These are phyloP conservation scores for Russula ochroleuca DNA, from an alignment of 768 basidiomycete species.

Conservation along the genomic window DNA sequence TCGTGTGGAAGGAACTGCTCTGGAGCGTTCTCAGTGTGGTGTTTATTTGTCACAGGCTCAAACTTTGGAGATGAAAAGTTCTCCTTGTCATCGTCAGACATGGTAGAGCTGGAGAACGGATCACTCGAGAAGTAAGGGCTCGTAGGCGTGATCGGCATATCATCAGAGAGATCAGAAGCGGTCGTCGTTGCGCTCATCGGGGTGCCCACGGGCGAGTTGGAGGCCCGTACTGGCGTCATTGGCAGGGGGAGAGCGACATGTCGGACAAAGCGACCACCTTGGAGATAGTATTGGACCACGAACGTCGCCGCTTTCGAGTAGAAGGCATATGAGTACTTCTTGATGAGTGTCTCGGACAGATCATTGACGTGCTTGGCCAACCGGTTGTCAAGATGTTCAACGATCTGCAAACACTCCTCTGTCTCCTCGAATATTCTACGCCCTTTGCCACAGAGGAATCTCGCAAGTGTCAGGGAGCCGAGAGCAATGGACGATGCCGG, in stretches of 20 bases:
- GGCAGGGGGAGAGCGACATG: slow-evolving; percentile 50
- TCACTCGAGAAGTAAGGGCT: slow-evolving; percentile 56
- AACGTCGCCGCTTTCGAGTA: slow-evolving; percentile 94
- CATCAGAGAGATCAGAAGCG: slow-evolving; percentile 72
- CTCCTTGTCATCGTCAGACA: slow-evolving; percentile 76
- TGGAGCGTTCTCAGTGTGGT: slow-evolving; percentile 59
- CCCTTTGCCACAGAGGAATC: slow-evolving; percentile 78
- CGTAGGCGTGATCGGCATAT: slow-evolving; percentile 78
- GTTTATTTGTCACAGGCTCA: slow-evolving; percentile 70
- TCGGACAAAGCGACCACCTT: slow-evolving; percentile 70
- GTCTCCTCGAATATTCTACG: slow-evolving; percentile 81
- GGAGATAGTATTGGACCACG: slow-evolving; percentile 90
- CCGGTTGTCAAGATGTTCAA: slow-evolving; percentile 80
- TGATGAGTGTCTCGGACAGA: slow-evolving; percentile 91
- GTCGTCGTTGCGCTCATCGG: slow-evolving; percentile 73
- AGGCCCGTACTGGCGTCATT: slow-evolving; percentile 55
- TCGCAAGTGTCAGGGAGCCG: slow-evolving; percentile 85
- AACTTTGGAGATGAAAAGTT: slow-evolving; percentile 58
- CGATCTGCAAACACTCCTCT: slow-evolving; percentile 76
- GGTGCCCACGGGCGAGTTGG: slow-evolving; percentile 55
- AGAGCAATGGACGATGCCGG: slow-evolving; percentile 82
- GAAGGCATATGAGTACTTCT: slow-evolving; percentile 97
- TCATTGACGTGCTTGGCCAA: slow-evolving; percentile 86
- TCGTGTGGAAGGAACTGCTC: slow-evolving; percentile 80
- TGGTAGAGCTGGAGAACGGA: slow-evolving; percentile 55